phyloP scores from a whole-genome alignment of 768 basidiomycete genomes.

The Brasilioporus rufonigricans region DNA sequence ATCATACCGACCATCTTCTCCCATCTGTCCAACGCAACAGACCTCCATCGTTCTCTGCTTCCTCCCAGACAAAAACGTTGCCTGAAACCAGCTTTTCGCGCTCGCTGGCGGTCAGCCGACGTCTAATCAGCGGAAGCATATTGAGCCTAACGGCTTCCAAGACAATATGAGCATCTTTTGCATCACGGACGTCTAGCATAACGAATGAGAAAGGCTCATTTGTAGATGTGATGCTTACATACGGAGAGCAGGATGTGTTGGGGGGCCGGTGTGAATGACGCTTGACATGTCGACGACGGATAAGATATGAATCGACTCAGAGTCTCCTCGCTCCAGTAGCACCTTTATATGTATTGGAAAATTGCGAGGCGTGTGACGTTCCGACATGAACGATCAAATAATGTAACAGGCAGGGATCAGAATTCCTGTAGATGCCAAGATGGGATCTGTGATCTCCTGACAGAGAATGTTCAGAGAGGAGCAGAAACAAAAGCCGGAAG shows the following conservation, averaged over 20 bases:
- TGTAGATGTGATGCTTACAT: slow-evolving; percentile 9
- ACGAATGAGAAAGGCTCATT: neutral
- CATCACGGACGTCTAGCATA: slow-evolving; percentile 66
- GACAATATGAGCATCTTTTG: slow-evolving; percentile 73
- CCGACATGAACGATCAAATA: slow-evolving; percentile 17
- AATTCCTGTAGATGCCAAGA: slow-evolving; percentile 14
- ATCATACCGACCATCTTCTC: slow-evolving; percentile 56
- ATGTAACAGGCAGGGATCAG: slow-evolving; percentile 12
- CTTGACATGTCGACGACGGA: slow-evolving; percentile 15
- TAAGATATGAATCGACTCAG: slow-evolving; percentile 3
- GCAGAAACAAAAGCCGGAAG: slow-evolving; percentile 16
- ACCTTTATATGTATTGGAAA: slow-evolving; percentile 25
- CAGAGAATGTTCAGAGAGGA: slow-evolving; percentile 14
- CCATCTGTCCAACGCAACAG: slow-evolving; percentile 79
- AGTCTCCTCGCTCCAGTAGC: neutral
- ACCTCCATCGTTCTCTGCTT: slow-evolving; percentile 71
- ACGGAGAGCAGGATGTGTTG: slow-evolving; percentile 33
- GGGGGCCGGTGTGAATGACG: slow-evolving; percentile 20
- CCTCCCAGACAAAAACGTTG: slow-evolving; percentile 85
- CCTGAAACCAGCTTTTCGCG: slow-evolving; percentile 68
- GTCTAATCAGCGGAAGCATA: slow-evolving; percentile 66
- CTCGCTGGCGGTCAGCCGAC: slow-evolving; percentile 67
- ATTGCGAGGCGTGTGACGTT: slow-evolving; percentile 16
- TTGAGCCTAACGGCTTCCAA: slow-evolving; percentile 74
- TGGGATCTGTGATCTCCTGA: slow-evolving; percentile 22